A percentile compares a stretch with the other conserved stretches of the same genome.
Evolutionary conservation across 1,284 basidiomycete species (phyloP).

Genomic region (Ganoderma leucocontextum): DNA sequence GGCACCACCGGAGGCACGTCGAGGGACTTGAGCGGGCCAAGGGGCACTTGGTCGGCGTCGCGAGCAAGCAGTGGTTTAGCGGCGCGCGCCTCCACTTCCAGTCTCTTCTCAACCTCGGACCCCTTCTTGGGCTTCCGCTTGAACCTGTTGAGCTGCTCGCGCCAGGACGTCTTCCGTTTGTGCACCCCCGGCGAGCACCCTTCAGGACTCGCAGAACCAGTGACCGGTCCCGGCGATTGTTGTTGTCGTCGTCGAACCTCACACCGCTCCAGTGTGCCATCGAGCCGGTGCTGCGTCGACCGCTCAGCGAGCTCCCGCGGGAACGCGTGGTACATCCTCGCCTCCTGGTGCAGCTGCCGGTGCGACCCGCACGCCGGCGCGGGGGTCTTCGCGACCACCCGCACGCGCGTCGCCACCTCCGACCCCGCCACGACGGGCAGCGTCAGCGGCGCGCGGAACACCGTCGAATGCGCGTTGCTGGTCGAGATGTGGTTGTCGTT

Average conservation of each 20-base stretch:
- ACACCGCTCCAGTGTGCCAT: background rate
- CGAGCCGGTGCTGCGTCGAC: slow-evolving; percentile 32
- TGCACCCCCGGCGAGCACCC: background rate
- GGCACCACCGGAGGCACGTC: slow-evolving; percentile 55
- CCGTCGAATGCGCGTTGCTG: slow-evolving; percentile 42
- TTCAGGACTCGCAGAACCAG: background rate
- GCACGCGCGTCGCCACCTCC: slow-evolving; percentile 35
- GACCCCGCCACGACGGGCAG: slow-evolving; percentile 38
- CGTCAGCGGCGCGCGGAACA: slow-evolving; percentile 41
- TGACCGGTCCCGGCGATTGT: background rate
- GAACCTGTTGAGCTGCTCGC: slow-evolving; percentile 6
- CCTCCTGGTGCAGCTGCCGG: slow-evolving; percentile 46
- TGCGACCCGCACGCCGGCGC: slow-evolving; percentile 29
- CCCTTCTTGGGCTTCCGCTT: background rate
- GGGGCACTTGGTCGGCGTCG: background rate
- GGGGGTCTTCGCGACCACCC: slow-evolving; percentile 45
- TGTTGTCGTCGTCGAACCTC: background rate
- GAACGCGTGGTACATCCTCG: slow-evolving; percentile 52
- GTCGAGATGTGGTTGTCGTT: slow-evolving; percentile 40
- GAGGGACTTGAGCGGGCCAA: slow-evolving; percentile 45
- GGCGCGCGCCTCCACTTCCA: no score
- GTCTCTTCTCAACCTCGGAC: background rate
- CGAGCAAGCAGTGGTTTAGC: no score
- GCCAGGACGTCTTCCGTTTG: background rate
- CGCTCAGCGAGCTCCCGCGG: slow-evolving; percentile 53